These are phyloP conservation scores for Penicillium verrucosum DNA, from an alignment of 2,329 filamentous ascomycete species.

Conservation along the genomic window DNA sequence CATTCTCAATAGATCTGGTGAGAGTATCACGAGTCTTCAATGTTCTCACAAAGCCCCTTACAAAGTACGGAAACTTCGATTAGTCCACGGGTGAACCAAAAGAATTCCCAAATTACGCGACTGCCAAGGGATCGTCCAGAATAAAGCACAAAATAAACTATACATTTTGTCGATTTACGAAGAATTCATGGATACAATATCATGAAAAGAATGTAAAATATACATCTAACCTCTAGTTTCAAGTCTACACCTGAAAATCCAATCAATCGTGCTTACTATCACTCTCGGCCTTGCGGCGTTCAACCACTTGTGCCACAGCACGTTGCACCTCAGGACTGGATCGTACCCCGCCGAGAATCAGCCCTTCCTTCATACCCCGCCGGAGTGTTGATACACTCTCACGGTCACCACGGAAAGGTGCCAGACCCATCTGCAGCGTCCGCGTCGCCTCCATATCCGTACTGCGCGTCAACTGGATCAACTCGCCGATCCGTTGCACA, in stretches of 20 bases:
- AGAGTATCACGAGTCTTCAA: constrained; percentile 1
- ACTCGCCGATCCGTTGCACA: constrained; percentile 63
- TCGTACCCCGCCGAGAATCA: constrained; percentile 80
- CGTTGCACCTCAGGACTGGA: constrained; percentile 77
- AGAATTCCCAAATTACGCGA: constrained; percentile 5
- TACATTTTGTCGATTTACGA: background rate
- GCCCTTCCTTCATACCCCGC: constrained; percentile 75
- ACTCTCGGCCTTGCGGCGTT: constrained; percentile 51
- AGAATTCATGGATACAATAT: background rate
- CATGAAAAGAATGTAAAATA: background rate
- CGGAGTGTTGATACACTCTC: constrained; percentile 62
- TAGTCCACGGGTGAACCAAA: background rate
- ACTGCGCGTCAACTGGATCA: constrained; percentile 59
- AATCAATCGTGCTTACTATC: constrained; percentile 21
- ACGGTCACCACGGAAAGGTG: constrained; percentile 73
- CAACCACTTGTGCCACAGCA: constrained; percentile 67
- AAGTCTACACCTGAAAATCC: background rate
- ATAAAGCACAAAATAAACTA: background rate
- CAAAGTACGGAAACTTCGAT: background rate
- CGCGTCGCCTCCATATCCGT: constrained; percentile 67
- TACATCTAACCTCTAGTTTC: background rate
- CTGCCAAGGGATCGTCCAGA: constrained; percentile 2
- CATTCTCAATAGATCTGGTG: constrained; percentile 2
- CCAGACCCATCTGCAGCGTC: constrained; percentile 73
- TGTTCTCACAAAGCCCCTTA: background rate